Conservation (phyloP, 169 alveolate species). For the Amoebophrya sp. region DNA sequence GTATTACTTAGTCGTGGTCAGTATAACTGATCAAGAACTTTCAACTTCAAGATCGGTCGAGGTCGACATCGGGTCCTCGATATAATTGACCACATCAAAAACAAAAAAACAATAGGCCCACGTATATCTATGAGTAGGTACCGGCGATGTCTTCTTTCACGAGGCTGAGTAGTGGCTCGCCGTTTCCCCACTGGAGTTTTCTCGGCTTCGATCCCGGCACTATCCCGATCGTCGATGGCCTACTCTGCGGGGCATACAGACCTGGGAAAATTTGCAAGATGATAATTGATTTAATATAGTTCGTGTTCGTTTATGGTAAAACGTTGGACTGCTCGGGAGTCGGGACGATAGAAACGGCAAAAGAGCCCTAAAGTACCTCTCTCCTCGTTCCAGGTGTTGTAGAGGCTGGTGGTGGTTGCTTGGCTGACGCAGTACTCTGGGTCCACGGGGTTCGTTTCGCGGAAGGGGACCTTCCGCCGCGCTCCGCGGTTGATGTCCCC, state of each 20-base stretch:
- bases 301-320: too few species aligned
- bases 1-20: too few species aligned
- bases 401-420: not conserved
- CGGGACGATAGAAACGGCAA: too few species aligned
- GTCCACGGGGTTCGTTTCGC: not conserved
- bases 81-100: too few species aligned
- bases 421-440: not conserved
- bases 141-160: conserved; percentile 16
- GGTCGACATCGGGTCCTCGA: too few species aligned
- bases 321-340: too few species aligned
- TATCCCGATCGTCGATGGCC: not conserved
- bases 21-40: too few species aligned
- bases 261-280: not conserved
- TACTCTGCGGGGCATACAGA: not conserved
- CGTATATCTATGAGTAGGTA: too few species aligned
- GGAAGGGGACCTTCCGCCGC: not conserved
- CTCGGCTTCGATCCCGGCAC: conserved; percentile 7
- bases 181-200: conserved; percentile 12
- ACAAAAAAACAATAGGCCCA: too few species aligned
- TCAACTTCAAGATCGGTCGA: too few species aligned
- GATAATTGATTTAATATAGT: not conserved
- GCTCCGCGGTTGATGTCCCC: not conserved
- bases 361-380: too few species aligned
- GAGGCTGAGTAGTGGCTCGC: conserved; percentile 14
- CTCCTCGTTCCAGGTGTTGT: not conserved